Conservation (phyloP, 352 stramenopile genomes). For the Phytophthora cryptogea region DNA sequence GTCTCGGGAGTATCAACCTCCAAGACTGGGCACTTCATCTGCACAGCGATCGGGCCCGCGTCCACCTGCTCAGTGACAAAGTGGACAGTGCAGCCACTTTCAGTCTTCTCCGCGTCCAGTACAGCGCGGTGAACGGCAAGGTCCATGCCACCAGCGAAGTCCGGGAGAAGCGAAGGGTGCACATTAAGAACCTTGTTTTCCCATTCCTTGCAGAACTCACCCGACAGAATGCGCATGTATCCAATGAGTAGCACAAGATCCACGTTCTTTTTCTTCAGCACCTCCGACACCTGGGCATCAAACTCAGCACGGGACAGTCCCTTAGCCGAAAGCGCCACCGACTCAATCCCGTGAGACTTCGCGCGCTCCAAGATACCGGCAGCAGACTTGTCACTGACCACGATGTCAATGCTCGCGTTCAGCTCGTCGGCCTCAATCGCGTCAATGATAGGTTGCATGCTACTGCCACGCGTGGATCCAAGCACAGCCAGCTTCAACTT, state of each 20-base stretch:
- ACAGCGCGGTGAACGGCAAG: slow-evolving; percentile 98
- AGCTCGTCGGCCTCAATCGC: slow-evolving; percentile 88
- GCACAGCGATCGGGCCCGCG: slow-evolving; percentile 97
- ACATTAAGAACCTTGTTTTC: slow-evolving; percentile 98
- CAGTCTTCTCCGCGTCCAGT: slow-evolving; percentile 94
- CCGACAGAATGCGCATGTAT: slow-evolving; percentile 99
- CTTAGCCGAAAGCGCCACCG: slow-evolving; percentile 62
- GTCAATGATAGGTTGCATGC: slow-evolving; percentile 96
- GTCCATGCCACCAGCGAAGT: slow-evolving; percentile 99
- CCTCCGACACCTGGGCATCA: slow-evolving; percentile 94
- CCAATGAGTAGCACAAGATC: slow-evolving; percentile 98
- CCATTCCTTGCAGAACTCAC: slow-evolving; percentile 95
- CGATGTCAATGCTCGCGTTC: slow-evolving; percentile 95
- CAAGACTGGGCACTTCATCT: slow-evolving; percentile 94
- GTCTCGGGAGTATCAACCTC: slow-evolving; percentile 92
- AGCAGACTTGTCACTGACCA: slow-evolving; percentile 95
- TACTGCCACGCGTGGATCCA: slow-evolving; percentile 96
- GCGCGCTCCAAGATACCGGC: slow-evolving; percentile 96
- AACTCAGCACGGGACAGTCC: slow-evolving; percentile 92
- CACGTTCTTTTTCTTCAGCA: slow-evolving; percentile 92
- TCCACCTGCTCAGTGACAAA: slow-evolving; percentile 98
- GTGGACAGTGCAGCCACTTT: slow-evolving; percentile 99
- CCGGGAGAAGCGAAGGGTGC: slow-evolving; percentile 98
- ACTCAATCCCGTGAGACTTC: slow-evolving; percentile 73
- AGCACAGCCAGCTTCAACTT: slow-evolving; percentile 93